Base-by-base conservation (phyloP, 1,284 basidiomycete species). In the Phellopilus nigrolimitatus region DNA sequence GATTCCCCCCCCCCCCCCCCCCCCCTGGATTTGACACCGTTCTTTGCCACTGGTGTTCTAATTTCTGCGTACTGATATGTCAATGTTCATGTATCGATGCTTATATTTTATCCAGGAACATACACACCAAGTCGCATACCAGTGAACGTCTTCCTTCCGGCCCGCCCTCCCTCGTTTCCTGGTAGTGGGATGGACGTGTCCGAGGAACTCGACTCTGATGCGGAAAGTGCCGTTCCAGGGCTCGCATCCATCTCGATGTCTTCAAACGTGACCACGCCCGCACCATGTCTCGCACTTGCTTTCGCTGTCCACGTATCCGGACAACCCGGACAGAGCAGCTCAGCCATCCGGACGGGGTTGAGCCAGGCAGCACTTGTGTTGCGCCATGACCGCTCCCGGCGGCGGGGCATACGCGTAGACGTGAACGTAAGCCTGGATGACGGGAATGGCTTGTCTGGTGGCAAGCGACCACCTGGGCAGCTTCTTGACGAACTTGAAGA, bases 401-500 rank as follows among this genome's bases (percentile, higher is more conserved):
- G 33, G 27, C 45, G 50, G 27, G 54, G 54, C 31, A 33, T 56
- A 6, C 45, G 50, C 2, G 30, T 52, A 15, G 44, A 52, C 40
- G 45, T 51, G 4, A 50, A 51, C 17, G 43, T 52, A 8, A 47
- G 30, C 25, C 25, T 19, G 9, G 25, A 31, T 7, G 10, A 27
- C 15, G 37, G 27, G 21, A 15, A 19, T 19, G 27, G 21, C 25
- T 9, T 21, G 27, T 22, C 13, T 37, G 38, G 30, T 24, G 36
- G 33, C 17, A 27, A 42, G 9, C 30, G 36, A 7, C 50, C 36
- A 3, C 33, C 50, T 7, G 22, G n/a, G 15, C 12, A 47, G 28
- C 38, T 52, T 30, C 34, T 48, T 28, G 54, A 52, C 3, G 34
- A 56, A 30, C 44, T 56, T 7, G 54, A 56, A 22, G 54, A 56